A percentile compares a stretch with the other conserved stretches of the same genome.
phyloP scores from a whole-genome alignment of 2,329 filamentous ascomycete species.

The Talaromyces sp. region DNA sequence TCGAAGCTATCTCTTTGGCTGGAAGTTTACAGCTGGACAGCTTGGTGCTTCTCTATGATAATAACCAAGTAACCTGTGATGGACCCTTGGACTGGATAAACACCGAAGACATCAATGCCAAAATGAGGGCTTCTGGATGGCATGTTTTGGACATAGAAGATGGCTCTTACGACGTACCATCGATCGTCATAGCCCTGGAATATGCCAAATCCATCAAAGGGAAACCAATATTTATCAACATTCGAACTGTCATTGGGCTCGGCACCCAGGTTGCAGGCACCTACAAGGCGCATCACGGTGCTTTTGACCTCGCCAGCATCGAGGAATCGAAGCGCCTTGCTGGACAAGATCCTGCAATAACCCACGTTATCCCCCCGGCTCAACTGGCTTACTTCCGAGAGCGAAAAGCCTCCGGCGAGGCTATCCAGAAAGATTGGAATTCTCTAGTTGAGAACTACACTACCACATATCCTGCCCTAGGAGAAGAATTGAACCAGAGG shows the following conservation, averaged over 20 bases:
- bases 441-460: background rate
- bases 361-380: background rate
- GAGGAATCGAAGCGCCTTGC: background rate
- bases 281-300: background rate
- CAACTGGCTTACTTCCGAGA: background rate
- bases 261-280: constrained; percentile 42
- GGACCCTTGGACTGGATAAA: constrained; percentile 51
- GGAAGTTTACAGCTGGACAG: constrained; percentile 53
- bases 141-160: constrained; percentile 52
- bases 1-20: constrained; percentile 53
- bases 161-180: constrained; percentile 49
- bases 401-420: background rate
- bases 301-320: background rate
- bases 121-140: constrained; percentile 56
- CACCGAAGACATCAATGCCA: constrained; percentile 52
- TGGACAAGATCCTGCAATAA: background rate
- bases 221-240: constrained; percentile 57
- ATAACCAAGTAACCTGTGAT: constrained; percentile 57
- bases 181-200: constrained; percentile 45
- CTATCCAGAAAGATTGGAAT: background rate
- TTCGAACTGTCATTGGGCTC: constrained; percentile 54
- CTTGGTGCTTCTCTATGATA: constrained; percentile 54
- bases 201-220: constrained; percentile 40
- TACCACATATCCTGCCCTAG: constrained; percentile 14
- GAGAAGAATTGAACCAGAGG: background rate